Evolutionary conservation across 2,329 filamentous ascomycete genomes (phyloP), one percentile per base, ranked within the genome.

Genomic region (Nothophaeocryptopus gaeumannii): DNA sequence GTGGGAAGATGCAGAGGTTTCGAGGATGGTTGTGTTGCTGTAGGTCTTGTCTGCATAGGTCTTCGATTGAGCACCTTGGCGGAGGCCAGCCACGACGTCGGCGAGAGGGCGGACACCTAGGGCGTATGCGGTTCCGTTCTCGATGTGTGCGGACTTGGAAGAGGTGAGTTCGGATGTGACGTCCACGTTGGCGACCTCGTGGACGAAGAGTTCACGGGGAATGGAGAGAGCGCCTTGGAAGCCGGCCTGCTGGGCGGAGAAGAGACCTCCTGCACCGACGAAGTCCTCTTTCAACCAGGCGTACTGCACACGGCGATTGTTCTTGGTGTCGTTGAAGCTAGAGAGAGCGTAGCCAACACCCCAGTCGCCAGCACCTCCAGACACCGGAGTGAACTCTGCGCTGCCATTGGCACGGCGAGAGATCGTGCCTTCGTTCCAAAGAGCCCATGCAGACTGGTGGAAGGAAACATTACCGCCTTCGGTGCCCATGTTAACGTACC

Each of bases 311-410:
- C 74, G 72, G 14, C 74, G 70, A 55, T 75, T 67, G 63, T 74
- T 69, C 68, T 76, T 76, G 26, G 71, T 71, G 55, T 76, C 73
- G 54, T 73, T 70, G 68, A 76, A 75, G 55, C 69, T 73, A 5
- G 71, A 72, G 2, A 75, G 65, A 5, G 73, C 74, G 50, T 76
- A 76, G 5, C 70, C 65, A 5, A 70, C 59, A 43, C 73, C 74
- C 57, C 71, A 75, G 53, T 75, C 73, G 5, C 66, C 71, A 13
- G 68, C 67, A 37, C 73, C 72, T 20, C 72, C 72, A 15, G 72
- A 64, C n/a, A 71, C 61, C 10, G 73, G 73, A 11, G 65, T 70
- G 62, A 75, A 76, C 36, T 70, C 60, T 12, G 65, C 73, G 36
- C 70, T 74, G 32, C 73, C 72, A 42, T 76, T 74, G 26, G 66